phyloP scores from a whole-genome alignment of 2,329 filamentous ascomycete genomes.

The Colletotrichum filicis region DNA sequence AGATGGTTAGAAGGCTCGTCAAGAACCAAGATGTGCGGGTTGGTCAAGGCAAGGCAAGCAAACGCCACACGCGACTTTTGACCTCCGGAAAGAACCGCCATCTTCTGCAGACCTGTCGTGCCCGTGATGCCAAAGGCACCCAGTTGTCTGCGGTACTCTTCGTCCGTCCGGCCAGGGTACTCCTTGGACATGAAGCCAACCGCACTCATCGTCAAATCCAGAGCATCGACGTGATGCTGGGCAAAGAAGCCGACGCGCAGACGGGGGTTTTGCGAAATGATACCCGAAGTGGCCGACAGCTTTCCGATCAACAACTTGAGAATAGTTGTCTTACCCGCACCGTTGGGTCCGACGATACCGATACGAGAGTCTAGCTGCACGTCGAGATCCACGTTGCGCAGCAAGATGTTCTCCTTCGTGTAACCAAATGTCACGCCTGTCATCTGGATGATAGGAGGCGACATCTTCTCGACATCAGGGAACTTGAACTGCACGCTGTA shows the following conservation, averaged over 20 bases:
- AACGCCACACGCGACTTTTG: constrained; percentile 99
- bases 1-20: constrained; percentile 99
- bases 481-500: constrained; percentile 98
- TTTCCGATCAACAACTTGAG: constrained; percentile 95
- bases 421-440: constrained; percentile 92
- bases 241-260: constrained; percentile 96
- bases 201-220: constrained; percentile 88
- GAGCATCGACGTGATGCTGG: constrained; percentile 96
- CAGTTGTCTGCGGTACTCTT: constrained; percentile 95
- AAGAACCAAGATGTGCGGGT: constrained; percentile 96
- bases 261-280: constrained; percentile 90
- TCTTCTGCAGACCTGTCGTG: constrained; percentile 96
- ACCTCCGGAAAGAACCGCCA: constrained; percentile 92
- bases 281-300: constrained; percentile 77
- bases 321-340: constrained; percentile 98
- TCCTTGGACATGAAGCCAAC: constrained; percentile 96
- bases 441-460: constrained; percentile 98
- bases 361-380: constrained; percentile 98
- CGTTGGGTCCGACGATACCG: constrained; percentile 98
- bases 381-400: constrained; percentile 90
- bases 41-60: constrained; percentile 91
- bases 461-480: constrained; percentile 96
- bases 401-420: constrained; percentile 78
- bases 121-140: constrained; percentile 92
- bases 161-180: constrained; percentile 91